phyloP scores from a whole-genome alignment of 1,284 basidiomycete species.

The Athelia psychrophila region DNA sequence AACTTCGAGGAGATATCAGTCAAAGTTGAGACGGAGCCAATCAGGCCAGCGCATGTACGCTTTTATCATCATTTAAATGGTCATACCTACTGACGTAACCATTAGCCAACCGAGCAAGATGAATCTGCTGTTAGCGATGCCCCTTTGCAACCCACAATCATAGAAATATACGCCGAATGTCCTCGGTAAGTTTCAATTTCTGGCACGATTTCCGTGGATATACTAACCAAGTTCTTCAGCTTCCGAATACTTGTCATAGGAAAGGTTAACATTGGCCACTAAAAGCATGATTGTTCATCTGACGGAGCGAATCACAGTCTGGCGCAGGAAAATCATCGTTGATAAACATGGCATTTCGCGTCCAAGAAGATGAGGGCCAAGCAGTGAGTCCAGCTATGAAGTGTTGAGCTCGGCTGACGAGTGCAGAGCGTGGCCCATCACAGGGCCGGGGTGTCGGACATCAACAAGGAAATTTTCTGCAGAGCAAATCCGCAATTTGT shows the following conservation, averaged over 20 bases:
- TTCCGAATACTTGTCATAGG: background rate
- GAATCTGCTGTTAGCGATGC: too few relatives aligned
- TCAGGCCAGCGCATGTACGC: too few relatives aligned
- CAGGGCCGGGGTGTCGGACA: conserved; percentile 17
- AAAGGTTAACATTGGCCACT: background rate
- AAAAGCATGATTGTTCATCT: background rate
- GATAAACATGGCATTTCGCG: conserved; percentile 8
- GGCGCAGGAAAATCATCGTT: conserved; percentile 13
- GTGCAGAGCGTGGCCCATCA: background rate
- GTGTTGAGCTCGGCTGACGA: too few relatives aligned
- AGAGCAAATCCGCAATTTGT: conserved; percentile 19
- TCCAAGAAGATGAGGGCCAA: background rate
- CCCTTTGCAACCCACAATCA: too few relatives aligned
- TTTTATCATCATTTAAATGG: too few relatives aligned
- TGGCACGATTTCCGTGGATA: too few relatives aligned
- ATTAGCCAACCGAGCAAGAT: too few relatives aligned
- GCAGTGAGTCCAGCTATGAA: background rate
- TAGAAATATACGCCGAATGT: too few relatives aligned
- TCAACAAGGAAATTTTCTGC: conserved; percentile 16
- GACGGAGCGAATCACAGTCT: background rate
- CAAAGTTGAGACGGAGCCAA: too few relatives aligned
- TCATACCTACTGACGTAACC: too few relatives aligned
- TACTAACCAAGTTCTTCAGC: background rate
- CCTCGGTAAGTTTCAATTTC: too few relatives aligned
- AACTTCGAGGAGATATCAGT: too few relatives aligned